Percentiles rank a stretch among this genome's conserved stretches.
Evolutionary conservation across 805 yeast genomes (phyloP).

Genomic region (Barnettozyma siamensis): DNA sequence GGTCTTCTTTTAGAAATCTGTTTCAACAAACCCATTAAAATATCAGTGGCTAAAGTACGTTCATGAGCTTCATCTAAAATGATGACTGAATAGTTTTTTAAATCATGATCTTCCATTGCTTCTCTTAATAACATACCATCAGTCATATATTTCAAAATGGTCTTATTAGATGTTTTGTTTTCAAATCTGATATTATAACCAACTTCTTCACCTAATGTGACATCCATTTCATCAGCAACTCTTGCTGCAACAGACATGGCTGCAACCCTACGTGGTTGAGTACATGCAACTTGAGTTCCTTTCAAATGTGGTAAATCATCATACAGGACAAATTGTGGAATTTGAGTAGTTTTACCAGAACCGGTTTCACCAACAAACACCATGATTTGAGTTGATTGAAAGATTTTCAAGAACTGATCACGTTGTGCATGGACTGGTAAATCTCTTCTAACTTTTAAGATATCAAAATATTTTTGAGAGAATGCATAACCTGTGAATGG

Average conservation of each 20-base stretch:
- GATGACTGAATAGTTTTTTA: slow-evolving; percentile 78
- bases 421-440: slow-evolving; percentile 94
- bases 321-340: slow-evolving; percentile 87
- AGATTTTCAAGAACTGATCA: slow-evolving; percentile 77
- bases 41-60: slow-evolving; percentile 94
- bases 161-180: slow-evolving; percentile 72
- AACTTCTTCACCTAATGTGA: slow-evolving; percentile 84
- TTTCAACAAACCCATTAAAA: slow-evolving; percentile 89
- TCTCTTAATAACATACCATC: slow-evolving; percentile 98
- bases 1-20: slow-evolving; percentile 75
- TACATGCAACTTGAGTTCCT: slow-evolving; percentile 89
- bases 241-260: slow-evolving; percentile 98
- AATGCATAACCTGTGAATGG: slow-evolving; percentile 74
- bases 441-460: slow-evolving; percentile 72
- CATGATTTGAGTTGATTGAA: slow-evolving; percentile 87
- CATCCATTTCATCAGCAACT: slow-evolving; percentile 98
- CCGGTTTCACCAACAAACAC: slow-evolving; percentile 99
- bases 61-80: slow-evolving; percentile 98
- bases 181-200: slow-evolving; percentile 96
- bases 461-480: slow-evolving; percentile 65
- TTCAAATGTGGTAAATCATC: slow-evolving; percentile 88
- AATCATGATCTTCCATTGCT: slow-evolving; percentile 92
- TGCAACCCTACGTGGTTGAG: slow-evolving; percentile 96
- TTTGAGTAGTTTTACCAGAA: slow-evolving; percentile 97
- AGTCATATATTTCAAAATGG: slow-evolving; percentile 92